A percentile compares a stretch with the other conserved stretches of the same genome.
These are phyloP conservation scores for Eragrostis nindensis DNA, from an alignment of 176 grass and related monocot species.

Conservation along the genomic window DNA sequence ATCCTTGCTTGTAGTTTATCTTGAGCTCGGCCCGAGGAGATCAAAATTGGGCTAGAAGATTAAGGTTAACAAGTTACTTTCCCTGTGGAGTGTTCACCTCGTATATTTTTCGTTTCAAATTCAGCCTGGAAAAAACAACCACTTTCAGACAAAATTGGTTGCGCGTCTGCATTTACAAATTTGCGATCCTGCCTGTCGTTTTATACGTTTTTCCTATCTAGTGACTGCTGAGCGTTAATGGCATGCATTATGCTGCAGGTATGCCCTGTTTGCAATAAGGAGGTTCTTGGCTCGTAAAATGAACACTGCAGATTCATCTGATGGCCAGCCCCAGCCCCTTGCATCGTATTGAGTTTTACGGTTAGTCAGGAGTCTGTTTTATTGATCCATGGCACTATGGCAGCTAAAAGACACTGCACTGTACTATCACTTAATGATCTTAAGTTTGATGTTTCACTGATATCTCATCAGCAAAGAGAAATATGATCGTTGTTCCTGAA, in stretches of 20 bases:
- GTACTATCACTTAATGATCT: conserved; percentile 25
- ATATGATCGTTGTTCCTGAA: background rate
- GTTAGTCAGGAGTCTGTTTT: background rate
- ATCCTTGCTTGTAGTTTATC: no score
- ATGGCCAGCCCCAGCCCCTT: background rate
- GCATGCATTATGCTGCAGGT: conserved; percentile 46
- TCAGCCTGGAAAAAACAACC: background rate
- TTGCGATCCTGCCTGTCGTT: background rate
- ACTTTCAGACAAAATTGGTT: background rate
- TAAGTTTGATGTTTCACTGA: background rate
- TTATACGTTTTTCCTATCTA: conserved; percentile 1
- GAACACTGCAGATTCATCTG: conserved; percentile 26
- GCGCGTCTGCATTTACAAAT: background rate
- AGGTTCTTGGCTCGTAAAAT: conserved; percentile 63
- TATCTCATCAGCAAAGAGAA: conserved; percentile 11
- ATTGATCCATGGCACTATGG: no score
- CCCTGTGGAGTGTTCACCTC: background rate
- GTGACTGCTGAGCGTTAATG: conserved; percentile 18
- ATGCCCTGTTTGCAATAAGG: conserved; percentile 78
- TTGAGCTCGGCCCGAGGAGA: background rate
- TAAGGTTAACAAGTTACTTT: background rate
- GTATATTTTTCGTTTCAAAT: background rate
- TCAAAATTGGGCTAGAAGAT: background rate
- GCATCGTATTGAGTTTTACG: background rate
- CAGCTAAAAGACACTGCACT: background rate